Evolutionary conservation across 306 rosid species (phyloP), one percentile per base, ranked within the genome.

Genomic region (Sindora glabra): DNA sequence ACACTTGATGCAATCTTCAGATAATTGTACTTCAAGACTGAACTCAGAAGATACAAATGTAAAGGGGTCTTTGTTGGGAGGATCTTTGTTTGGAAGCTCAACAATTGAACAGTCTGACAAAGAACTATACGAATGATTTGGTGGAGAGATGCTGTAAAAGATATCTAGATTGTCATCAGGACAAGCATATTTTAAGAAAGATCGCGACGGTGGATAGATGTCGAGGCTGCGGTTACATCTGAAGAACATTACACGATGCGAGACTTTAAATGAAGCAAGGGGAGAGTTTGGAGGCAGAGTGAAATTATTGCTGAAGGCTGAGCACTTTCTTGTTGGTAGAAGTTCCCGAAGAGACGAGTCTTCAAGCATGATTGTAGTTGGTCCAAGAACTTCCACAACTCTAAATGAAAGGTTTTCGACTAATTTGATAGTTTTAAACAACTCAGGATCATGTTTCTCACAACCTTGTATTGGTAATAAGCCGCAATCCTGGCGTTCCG

Each of bases 41-140:
- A 74, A 14, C 30, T 65, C 18, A 55, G 27, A 41, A 48, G 68
- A 47, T 46, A 74, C 18, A 59, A 74, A 56, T 1, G 71, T 59
- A 10, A 16, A 11, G 44, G 45, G 16, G 12, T 51, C 23, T 10
- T 49, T 34, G 32, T 72, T 42, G 2, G 56, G 0, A 5, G 6
- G 0, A 26, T 61, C 58, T 45, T 70, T 65, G 4, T 5, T 0
- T 19, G 71, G 44, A 49, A 59, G 40, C 23, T 27, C 61, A 55
- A 74, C 22, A 29, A 32, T 9, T 2, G 38, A 50, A 50, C 57
- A 27, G 6, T 8, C 5, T 23, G 4, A 0, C 0, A 14, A 22
- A 13, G 6, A 13, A 9, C 8, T 10, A 4, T 17, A 6, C 1
- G 5, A 4, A 29, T 6, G 5, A 9, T 4, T n/a, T n/a, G n/a